Percentiles rank a stretch among this genome's conserved stretches.
Evolutionary conservation across 495 filamentous ascomycete species (phyloP).

Genomic region (Sordaria brevicollis): DNA sequence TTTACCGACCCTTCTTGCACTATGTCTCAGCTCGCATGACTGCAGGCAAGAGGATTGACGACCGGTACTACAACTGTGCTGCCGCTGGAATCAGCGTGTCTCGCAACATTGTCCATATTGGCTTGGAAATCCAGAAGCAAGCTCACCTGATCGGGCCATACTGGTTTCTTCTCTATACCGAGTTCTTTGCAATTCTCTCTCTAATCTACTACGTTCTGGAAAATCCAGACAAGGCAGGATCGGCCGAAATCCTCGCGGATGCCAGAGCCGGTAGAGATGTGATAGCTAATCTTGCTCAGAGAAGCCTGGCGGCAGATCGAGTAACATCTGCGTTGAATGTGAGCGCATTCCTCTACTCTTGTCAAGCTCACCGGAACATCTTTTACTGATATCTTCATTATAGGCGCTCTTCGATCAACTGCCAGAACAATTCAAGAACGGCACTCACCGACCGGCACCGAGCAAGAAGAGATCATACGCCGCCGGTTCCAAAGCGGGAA

Average conservation of each 20-base stretch:
- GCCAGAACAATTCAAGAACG: conserved; percentile 53
- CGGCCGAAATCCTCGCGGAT: conserved; percentile 69
- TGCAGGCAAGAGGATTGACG: conserved; percentile 61
- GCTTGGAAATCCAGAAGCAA: conserved; percentile 75
- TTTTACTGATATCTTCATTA: neutral
- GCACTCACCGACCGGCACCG: conserved; percentile 21
- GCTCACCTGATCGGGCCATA: conserved; percentile 79
- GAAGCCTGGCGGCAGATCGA: conserved; percentile 79
- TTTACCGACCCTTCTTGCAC: conserved; percentile 92
- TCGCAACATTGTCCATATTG: conserved; percentile 89
- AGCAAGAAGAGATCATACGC: conserved; percentile 51
- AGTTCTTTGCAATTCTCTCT: conserved; percentile 87
- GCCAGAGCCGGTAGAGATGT: conserved; percentile 74
- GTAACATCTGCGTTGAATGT: conserved; percentile 69
- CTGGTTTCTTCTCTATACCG: conserved; percentile 96
- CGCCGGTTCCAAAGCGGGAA: conserved; percentile 31
- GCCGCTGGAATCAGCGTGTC: conserved; percentile 87
- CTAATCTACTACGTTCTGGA: conserved; percentile 84
- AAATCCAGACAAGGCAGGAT: conserved; percentile 71
- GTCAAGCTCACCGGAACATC: neutral
- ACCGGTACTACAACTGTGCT: conserved; percentile 82
- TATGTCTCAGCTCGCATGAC: conserved; percentile 68
- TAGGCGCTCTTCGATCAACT: conserved; percentile 72
- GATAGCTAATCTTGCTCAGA: conserved; percentile 65
- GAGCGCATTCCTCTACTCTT: conserved; percentile 11